phyloP scores from a whole-genome alignment of 768 basidiomycete genomes.

The Boletus pseudo-olivaceus region DNA sequence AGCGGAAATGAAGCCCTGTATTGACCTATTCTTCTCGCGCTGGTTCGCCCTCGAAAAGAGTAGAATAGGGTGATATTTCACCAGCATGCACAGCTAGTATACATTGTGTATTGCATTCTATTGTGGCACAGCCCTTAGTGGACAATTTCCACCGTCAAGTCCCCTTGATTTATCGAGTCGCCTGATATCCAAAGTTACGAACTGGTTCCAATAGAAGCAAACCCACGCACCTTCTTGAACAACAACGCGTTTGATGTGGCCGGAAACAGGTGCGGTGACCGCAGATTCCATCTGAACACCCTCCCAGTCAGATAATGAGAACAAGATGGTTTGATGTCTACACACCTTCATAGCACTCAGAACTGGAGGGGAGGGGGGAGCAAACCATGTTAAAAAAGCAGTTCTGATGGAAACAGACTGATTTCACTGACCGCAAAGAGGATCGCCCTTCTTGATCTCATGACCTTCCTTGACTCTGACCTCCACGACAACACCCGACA shows the following conservation, averaged over 20 bases:
- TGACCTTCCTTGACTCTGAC: conserved; percentile 97
- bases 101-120: conserved; percentile 17
- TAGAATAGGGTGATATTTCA: conserved; percentile 1
- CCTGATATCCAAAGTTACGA: conserved; percentile 41
- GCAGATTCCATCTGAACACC: conserved; percentile 88
- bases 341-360: conserved; percentile 95
- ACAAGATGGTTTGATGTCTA: conserved; percentile 4
- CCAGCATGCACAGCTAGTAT: conserved; percentile 14
- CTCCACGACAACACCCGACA: conserved; percentile 98
- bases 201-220: not conserved
- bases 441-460: conserved; percentile 98
- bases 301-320: conserved; percentile 13
- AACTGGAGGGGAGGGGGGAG: conserved; percentile 43
- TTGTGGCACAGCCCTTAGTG: conserved; percentile 39
- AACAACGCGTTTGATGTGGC: conserved; percentile 90
- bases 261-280: conserved; percentile 94
- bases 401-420: conserved; percentile 16
- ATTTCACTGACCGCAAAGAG: conserved; percentile 71
- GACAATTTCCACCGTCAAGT: conserved; percentile 85
- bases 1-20: conserved; percentile 13
- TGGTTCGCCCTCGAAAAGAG: not conserved
- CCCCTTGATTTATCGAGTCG: conserved; percentile 94
- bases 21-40: not conserved
- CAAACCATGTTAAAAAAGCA: conserved; percentile 14
- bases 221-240: conserved; percentile 71